phyloP scores from a whole-genome alignment of 2,329 filamentous ascomycete species.

The Exophiala xenobiotica region DNA sequence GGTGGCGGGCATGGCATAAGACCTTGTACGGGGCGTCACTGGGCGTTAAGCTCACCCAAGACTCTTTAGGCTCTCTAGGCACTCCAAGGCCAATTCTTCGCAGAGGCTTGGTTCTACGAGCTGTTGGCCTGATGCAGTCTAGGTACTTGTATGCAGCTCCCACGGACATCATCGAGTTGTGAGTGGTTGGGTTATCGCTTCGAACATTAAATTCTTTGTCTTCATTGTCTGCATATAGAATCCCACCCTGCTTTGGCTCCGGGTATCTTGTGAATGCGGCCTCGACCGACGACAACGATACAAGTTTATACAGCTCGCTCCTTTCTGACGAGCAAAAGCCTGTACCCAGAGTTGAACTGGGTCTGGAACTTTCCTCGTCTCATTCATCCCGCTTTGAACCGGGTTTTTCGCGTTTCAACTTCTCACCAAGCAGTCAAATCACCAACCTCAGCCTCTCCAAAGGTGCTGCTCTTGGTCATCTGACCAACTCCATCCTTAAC shows the following conservation, averaged over 20 bases:
- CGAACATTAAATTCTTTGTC: background rate
- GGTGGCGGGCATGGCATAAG: background rate
- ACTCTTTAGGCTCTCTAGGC: background rate
- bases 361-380: conserved; percentile 3
- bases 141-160: too few relatives aligned
- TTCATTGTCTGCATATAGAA: background rate
- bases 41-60: background rate
- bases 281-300: conserved; percentile 26
- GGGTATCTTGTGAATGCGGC: conserved; percentile 30
- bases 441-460: conserved; percentile 92
- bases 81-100: too few relatives aligned
- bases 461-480: conserved; percentile 82
- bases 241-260: conserved; percentile 2
- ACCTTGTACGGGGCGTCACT: too few relatives aligned
- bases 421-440: conserved; percentile 56
- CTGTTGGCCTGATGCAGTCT: too few relatives aligned
- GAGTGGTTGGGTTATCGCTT: too few relatives aligned
- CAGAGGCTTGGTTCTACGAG: too few relatives aligned
- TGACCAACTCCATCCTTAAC: conserved; percentile 55
- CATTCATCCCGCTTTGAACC: background rate
- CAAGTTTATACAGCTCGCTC: conserved; percentile 18
- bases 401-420: background rate
- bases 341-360: conserved; percentile 30
- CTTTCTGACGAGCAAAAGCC: background rate
- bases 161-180: too few relatives aligned